Evolutionary conservation across 805 yeast species (phyloP).

Genomic region (Saccharomycodes ludwigii): DNA sequence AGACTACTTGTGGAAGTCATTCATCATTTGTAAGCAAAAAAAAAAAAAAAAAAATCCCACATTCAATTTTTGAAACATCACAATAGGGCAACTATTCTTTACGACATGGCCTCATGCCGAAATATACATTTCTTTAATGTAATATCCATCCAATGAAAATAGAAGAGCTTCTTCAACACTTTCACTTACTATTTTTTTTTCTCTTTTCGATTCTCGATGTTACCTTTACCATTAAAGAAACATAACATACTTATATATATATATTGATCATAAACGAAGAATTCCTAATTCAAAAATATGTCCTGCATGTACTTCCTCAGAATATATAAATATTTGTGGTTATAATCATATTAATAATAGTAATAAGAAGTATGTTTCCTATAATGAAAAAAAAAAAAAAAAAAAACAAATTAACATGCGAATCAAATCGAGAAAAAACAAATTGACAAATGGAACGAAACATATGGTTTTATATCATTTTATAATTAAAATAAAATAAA

Average conservation of each 20-base stretch:
- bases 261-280: conserved; percentile 57
- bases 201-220: too few relatives aligned
- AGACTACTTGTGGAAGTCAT: conserved; percentile 25
- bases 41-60: conserved; percentile 9
- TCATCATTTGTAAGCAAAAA: conserved; percentile 24
- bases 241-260: not conserved
- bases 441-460: conserved; percentile 8
- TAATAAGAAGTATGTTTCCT: too few relatives aligned
- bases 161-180: conserved; percentile 8
- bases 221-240: too few relatives aligned
- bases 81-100: too few relatives aligned
- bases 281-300: conserved; percentile 48
- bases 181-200: not conserved
- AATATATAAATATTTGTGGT: conserved; percentile 23
- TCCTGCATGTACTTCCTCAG: conserved; percentile 78
- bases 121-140: not conserved
- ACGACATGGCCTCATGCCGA: conserved; percentile 1
- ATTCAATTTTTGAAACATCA: too few relatives aligned
- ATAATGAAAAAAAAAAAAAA: conserved; percentile 7
- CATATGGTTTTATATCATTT: too few relatives aligned
- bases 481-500: too few relatives aligned
- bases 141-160: conserved; percentile 4
- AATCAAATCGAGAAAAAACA: conserved; percentile 1
- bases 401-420: conserved; percentile 1
- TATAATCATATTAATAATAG: conserved; percentile 24